These are phyloP conservation scores for Saccharomycopsis sp. DNA, from an alignment of 805 yeast species.

Conservation along the genomic window DNA sequence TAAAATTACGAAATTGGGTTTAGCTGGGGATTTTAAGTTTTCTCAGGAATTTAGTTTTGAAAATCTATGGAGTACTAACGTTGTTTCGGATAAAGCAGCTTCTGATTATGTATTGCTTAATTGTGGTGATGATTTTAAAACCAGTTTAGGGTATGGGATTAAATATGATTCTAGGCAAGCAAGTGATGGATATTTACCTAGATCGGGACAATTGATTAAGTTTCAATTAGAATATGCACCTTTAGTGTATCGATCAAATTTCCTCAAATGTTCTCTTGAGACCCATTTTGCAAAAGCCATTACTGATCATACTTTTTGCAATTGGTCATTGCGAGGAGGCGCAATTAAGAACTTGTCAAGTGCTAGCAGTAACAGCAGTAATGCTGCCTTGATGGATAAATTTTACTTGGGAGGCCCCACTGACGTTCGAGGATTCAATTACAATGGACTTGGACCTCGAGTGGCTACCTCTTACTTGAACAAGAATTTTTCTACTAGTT, in stretches of 20 bases:
- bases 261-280: conserved; percentile 21
- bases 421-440: conserved; percentile 62
- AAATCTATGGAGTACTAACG: conserved; percentile 44
- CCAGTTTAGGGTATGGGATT: conserved; percentile 39
- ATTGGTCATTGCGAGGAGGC: conserved; percentile 48
- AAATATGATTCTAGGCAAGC: conserved; percentile 36
- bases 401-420: conserved; percentile 79
- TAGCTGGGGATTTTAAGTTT: conserved; percentile 23
- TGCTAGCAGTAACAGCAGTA: conserved; percentile 13
- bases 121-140: conserved; percentile 59
- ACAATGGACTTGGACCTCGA: conserved; percentile 61
- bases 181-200: conserved; percentile 37
- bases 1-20: conserved; percentile 26
- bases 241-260: conserved; percentile 24
- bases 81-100: conserved; percentile 38
- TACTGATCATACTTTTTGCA: conserved; percentile 33
- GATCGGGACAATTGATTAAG: conserved; percentile 35
- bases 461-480: conserved; percentile 21
- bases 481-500: conserved; percentile 3
- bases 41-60: conserved; percentile 42
- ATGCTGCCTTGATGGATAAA: conserved; percentile 60
- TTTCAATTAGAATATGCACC: conserved; percentile 38
- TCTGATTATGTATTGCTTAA: conserved; percentile 48
- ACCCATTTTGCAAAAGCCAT: conserved; percentile 2
- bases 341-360: conserved; percentile 37